Evolutionary conservation across 2,329 filamentous ascomycete genomes (phyloP).

Genomic region (Aureobasidium sp.): DNA sequence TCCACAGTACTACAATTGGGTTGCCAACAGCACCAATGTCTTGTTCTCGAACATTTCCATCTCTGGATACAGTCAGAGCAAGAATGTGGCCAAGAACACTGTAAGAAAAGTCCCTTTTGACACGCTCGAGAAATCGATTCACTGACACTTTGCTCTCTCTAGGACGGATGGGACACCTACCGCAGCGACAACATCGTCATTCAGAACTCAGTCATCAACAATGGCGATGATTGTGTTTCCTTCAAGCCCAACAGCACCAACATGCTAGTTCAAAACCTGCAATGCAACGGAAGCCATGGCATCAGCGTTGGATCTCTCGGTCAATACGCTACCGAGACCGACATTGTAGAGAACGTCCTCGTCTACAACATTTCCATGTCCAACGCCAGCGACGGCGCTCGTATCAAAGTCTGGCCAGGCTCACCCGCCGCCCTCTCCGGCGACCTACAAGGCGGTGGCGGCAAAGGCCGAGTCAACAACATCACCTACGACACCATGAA

Average conservation of each 20-base stretch:
- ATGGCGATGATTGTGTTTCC: constrained; percentile 64
- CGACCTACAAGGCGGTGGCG: constrained; percentile 60
- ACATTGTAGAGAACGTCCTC: constrained; percentile 63
- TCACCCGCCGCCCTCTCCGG: constrained; percentile 47
- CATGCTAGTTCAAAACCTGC: constrained; percentile 59
- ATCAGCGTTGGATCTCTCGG: constrained; percentile 66
- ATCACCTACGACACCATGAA: constrained; percentile 59
- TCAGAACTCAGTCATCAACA: constrained; percentile 57
- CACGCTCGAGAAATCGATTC: too few species aligned
- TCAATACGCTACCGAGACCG: constrained; percentile 56
- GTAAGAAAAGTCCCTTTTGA: neutral
- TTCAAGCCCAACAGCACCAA: constrained; percentile 69
- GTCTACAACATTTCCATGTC: constrained; percentile 33
- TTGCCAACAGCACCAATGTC: constrained; percentile 59
- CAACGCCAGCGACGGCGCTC: constrained; percentile 52
- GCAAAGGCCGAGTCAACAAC: constrained; percentile 55
- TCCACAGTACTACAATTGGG: constrained; percentile 56
- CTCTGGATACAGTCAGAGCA: constrained; percentile 45
- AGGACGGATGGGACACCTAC: constrained; percentile 50
- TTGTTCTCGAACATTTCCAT: constrained; percentile 57
- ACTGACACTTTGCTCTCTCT: neutral
- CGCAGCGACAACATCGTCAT: constrained; percentile 56
- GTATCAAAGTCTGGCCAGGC: constrained; percentile 69
- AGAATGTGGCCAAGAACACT: constrained; percentile 56
- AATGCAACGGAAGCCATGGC: constrained; percentile 63